Evolutionary conservation across 2,329 filamentous ascomycete species (phyloP), one percentile per base, ranked within the genome.

Genomic region (Diaporthe nobilis): DNA sequence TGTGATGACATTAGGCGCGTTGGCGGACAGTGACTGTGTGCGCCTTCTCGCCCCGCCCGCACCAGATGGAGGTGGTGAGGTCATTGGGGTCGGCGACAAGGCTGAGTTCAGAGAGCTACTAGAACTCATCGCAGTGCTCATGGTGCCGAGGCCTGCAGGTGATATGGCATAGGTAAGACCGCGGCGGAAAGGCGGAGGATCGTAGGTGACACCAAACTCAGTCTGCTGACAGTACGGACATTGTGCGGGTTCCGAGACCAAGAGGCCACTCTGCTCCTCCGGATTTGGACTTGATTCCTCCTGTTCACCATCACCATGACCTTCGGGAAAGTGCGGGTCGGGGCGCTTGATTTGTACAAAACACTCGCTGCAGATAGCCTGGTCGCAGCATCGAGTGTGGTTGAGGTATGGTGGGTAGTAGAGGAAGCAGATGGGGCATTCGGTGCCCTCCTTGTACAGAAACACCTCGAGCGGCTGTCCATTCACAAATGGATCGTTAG

Each of bases 291-390:
- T 77, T 31, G 81, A 79, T 42, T 78, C 75, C 15, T 81, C 80
- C 51, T 81, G 80, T 67, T 90, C 86, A n/a, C 88, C 89, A 76
- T 90, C 87, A n/a, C 88, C 89, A 75, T 90, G 87, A 81, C 97
- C 94, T 82, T 98, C 95, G 1, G 95, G 95, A 53, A 95, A 92
- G 83, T 98, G 95, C 13, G 95, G 96, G 78, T 99, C 96, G 5
- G 95, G 93, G 57, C 97, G 92, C 83, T 98, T 98, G 83, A 99
- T 99, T 84, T 99, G 97, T 5, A 99, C 97, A 81, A 99, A 99
- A 84, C 97, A 99, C 85, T 99, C 97, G 57, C 96, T 98, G 85
- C 97, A 99, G 77, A 99, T 98, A 8, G 94, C 90, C 83, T 99
- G 97, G 80, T 98, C 95, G 84, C 97, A 99, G 83, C 97, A 99